These are phyloP conservation scores for Floccularia luteovirens DNA, from an alignment of 768 basidiomycete species.

Conservation along the genomic window DNA sequence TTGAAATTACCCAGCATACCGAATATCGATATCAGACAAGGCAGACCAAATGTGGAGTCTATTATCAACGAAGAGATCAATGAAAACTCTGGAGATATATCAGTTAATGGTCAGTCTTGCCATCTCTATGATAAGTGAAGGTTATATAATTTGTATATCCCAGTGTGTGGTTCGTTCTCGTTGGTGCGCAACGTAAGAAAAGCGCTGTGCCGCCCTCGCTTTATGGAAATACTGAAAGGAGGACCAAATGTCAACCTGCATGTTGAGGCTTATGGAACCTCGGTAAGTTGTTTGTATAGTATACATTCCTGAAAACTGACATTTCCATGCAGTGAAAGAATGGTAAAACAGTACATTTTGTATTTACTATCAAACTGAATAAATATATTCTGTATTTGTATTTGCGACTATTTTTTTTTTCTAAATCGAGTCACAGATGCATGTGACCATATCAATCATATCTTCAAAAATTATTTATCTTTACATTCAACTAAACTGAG, in stretches of 20 bases:
- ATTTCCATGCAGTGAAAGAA: no score
- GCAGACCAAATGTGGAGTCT: slow-evolving; percentile 22
- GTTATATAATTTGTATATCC: not conserved
- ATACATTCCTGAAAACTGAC: no score
- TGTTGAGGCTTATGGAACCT: slow-evolving; percentile 22
- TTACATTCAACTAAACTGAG: no score
- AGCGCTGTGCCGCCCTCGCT: slow-evolving; percentile 23
- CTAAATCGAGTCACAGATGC: no score
- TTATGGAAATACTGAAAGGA: slow-evolving; percentile 20
- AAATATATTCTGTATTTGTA: no score
- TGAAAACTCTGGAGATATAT: slow-evolving; percentile 20
- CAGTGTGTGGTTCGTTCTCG: slow-evolving; percentile 33
- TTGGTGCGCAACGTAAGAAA: slow-evolving; percentile 24
- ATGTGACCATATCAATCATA: no score
- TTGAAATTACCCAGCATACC: slow-evolving; percentile 13
- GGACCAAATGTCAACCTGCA: slow-evolving; percentile 26
- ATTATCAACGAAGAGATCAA: slow-evolving; percentile 22
- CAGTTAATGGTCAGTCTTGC: slow-evolving; percentile 28
- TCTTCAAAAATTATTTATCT: no score
- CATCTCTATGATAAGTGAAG: not conserved
- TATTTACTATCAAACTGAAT: no score
- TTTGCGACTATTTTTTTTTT: no score
- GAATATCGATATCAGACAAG: slow-evolving; percentile 14
- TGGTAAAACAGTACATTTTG: no score
- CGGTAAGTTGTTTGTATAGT: no score